Conservation (phyloP, 805 yeast genomes). For the Candida insectorum region DNA sequence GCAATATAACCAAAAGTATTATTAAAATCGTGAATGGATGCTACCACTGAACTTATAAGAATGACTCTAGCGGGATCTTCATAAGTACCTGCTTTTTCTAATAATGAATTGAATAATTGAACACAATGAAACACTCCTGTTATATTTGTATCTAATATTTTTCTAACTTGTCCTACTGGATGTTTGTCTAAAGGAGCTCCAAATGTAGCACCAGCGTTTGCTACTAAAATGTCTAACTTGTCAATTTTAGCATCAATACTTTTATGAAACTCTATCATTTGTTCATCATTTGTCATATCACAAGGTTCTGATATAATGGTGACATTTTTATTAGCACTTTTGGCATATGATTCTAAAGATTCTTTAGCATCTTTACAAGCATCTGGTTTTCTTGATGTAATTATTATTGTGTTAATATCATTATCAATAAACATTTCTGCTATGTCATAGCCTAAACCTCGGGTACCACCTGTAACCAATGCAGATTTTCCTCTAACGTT, state of each 20-base stretch:
- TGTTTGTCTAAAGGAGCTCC: slow-evolving; percentile 56
- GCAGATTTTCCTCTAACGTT: slow-evolving; percentile 56
- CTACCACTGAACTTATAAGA: slow-evolving; percentile 60
- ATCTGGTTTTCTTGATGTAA: slow-evolving; percentile 54
- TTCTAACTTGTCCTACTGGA: slow-evolving; percentile 52
- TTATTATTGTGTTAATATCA: slow-evolving; percentile 54
- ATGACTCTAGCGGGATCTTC: slow-evolving; percentile 57
- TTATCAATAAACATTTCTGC: slow-evolving; percentile 54
- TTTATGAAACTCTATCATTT: slow-evolving; percentile 38
- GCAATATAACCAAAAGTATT: slow-evolving; percentile 67
- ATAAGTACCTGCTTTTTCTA: slow-evolving; percentile 42
- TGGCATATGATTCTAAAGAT: slow-evolving; percentile 24
- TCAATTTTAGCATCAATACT: slow-evolving; percentile 32
- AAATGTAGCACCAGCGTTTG: slow-evolving; percentile 76
- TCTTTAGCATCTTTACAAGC: slow-evolving; percentile 53
- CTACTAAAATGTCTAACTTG: slow-evolving; percentile 55
- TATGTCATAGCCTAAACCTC: slow-evolving; percentile 63
- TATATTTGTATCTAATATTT: slow-evolving; percentile 56
- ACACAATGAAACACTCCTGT: slow-evolving; percentile 59
- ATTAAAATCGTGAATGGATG: slow-evolving; percentile 39
- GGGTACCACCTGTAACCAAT: slow-evolving; percentile 61
- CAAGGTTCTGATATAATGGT: slow-evolving; percentile 45
- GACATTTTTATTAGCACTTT: slow-evolving; percentile 17
- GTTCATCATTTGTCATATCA: slow-evolving; percentile 46
- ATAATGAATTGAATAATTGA: slow-evolving; percentile 51